Base-by-base conservation (phyloP, 129 eudicot genomes). In the Silybum marianum region DNA sequence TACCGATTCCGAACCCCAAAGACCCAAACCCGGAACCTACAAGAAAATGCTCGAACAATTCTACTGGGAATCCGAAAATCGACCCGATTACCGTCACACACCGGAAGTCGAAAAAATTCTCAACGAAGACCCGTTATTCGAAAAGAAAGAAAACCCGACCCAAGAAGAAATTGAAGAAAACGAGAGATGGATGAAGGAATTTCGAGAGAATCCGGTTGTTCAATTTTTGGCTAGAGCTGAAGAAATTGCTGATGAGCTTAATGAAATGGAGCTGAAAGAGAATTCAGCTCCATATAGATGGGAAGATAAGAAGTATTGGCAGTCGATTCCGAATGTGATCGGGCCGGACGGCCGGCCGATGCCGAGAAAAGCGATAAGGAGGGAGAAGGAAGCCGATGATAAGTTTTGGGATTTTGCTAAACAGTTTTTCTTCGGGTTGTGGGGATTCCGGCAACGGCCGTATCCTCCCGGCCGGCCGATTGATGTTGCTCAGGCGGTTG, bases 331-430 rank as follows among this genome's bases (percentile, higher is more conserved):
- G 4, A 25, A 92, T 84, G 96, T 94, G 81, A 83, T 85, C 70
- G 98, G 98, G 68, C 84, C 92, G 14, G 98, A 94, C 54, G 98
- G 98, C 38, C 84, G 98, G 81, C 98, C 97, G 11, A 92, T 94
- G 97, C 94, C 94, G 0, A 83, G 97, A 79, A 89, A 86, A 81
- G 88, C 96, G 1, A 88, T 91, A 8, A 86, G 75, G 38, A 82
- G 84, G 0, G 26, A 70, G 23, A 65, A 75, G 74, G 91, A 90
- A 1, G 78, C 93, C 2, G 93, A 94, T 86, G 89, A 92, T 78
- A 94, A 89, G 78, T 94, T 94, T 74, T 94, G 98, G 98, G 98
- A 94, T 90, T 94, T 94, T 44, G 83, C 93, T 1, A 94, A 74
- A 74, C 97, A 94, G 85, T 94, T 94, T 78, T 92, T 94, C 74